phyloP scores from a whole-genome alignment of 108 stramenopile species.

The Pseudonitzschia delicatissima region DNA sequence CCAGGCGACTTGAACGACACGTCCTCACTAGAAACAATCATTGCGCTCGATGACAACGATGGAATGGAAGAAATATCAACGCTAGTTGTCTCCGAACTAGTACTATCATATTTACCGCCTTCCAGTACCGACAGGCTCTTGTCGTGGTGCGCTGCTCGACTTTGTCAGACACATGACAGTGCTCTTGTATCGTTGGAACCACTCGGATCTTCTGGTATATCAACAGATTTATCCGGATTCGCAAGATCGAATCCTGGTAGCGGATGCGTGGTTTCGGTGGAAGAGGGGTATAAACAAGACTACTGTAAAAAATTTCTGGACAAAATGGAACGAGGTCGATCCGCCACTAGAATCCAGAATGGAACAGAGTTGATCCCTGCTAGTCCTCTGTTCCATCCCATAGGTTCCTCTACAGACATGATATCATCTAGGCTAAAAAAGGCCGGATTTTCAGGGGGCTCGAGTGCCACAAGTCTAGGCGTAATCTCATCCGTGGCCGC shows the following conservation, averaged over 20 bases:
- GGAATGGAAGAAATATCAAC: conserved; percentile 32
- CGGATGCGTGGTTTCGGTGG: conserved; percentile 27
- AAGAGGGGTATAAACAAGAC: conserved; percentile 44
- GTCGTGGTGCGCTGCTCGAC: conserved; percentile 19
- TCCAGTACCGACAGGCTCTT: conserved; percentile 30
- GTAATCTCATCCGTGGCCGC: conserved; percentile 7
- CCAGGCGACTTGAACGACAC: conserved; percentile 47
- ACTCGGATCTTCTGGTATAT: conserved; percentile 18
- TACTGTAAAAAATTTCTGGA: conserved; percentile 51
- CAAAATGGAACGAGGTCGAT: conserved; percentile 50
- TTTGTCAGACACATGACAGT: conserved; percentile 21
- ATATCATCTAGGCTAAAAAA: neutral
- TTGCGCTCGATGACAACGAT: neutral
- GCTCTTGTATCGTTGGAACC: conserved; percentile 60
- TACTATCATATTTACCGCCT: conserved; percentile 59
- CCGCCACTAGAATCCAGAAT: neutral
- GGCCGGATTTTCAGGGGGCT: no score
- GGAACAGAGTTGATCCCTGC: conserved; percentile 1
- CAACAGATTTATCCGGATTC: conserved; percentile 38
- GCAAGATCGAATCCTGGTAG: neutral
- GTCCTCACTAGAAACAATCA: conserved; percentile 12
- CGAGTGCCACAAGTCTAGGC: neutral
- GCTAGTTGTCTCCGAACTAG: conserved; percentile 68
- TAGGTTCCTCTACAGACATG: conserved; percentile 1
- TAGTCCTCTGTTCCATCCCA: conserved; percentile 36